Conservation (phyloP, 1,139 yeast genomes). For the Meyerozyma sp. region DNA sequence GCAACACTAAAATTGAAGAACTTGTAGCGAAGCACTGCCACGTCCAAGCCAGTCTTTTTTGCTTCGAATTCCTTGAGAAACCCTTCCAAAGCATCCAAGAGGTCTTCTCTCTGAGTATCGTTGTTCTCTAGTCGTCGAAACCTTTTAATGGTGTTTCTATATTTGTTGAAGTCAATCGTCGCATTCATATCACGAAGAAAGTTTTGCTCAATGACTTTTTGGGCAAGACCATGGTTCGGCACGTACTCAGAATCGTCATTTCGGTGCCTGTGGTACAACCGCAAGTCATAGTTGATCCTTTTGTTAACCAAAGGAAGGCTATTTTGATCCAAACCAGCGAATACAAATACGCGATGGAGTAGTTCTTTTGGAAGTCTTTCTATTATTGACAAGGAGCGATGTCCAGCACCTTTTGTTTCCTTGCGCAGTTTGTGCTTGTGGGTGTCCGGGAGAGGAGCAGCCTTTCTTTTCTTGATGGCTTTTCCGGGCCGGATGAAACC, state of each 20-base stretch:
- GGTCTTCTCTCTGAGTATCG: no score
- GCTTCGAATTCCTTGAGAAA: background rate
- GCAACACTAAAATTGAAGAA: background rate
- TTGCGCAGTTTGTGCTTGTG: background rate
- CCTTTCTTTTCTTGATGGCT: constrained; percentile 6
- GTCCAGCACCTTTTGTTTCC: constrained; percentile 3
- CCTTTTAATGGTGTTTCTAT: background rate
- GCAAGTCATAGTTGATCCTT: constrained; percentile 11
- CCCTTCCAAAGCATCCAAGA: background rate
- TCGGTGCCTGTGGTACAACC: constrained; percentile 5
- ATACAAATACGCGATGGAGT: constrained; percentile 23
- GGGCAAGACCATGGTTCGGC: constrained; percentile 6
- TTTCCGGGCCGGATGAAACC: constrained; percentile 29
- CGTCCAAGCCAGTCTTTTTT: background rate
- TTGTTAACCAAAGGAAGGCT: constrained; percentile 22
- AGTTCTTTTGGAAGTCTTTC: constrained; percentile 29
- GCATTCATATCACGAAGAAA: constrained; percentile 18
- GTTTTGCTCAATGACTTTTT: constrained; percentile 11
- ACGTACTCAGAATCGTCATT: constrained; percentile 8
- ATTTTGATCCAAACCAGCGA: constrained; percentile 23
- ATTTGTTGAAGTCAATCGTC: constrained; percentile 6
- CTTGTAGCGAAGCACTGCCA: background rate
- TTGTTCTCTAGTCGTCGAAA: background rate
- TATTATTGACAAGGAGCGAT: constrained; percentile 5
- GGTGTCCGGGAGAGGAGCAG: background rate